A percentile compares a stretch with the other conserved stretches of the same genome.
These are phyloP conservation scores for Aureobasidium sp. DNA, from an alignment of 2,329 filamentous ascomycete genomes.

Conservation along the genomic window DNA sequence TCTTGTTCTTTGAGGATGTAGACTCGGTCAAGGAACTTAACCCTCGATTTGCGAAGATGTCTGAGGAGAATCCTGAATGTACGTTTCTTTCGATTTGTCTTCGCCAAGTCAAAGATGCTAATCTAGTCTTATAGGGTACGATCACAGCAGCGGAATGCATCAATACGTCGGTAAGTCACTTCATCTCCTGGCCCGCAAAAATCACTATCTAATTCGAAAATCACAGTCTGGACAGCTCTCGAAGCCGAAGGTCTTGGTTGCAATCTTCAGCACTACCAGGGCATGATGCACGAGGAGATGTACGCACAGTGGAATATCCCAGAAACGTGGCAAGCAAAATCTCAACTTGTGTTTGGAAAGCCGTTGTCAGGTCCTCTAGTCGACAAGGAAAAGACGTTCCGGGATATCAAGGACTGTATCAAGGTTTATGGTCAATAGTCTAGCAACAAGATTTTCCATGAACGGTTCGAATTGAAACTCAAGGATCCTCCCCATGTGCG, in stretches of 20 bases:
- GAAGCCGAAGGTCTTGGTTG: constrained; percentile 21
- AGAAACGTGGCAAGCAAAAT: constrained; percentile 19
- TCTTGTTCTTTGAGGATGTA: constrained; percentile 2
- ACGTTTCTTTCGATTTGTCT: background rate
- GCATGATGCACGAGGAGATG: constrained; percentile 18
- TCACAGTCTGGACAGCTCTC: constrained; percentile 20
- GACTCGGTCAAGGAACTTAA: background rate
- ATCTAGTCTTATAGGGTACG: background rate
- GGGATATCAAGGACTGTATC: constrained; percentile 22
- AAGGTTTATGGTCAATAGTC: constrained; percentile 14
- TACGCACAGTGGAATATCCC: constrained; percentile 20
- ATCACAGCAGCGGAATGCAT: background rate
- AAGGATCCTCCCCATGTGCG: too few species aligned
- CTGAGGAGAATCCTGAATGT: background rate
- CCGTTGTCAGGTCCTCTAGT: constrained; percentile 16
- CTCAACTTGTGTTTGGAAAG: constrained; percentile 23
- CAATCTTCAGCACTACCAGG: constrained; percentile 24
- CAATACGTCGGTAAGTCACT: background rate
- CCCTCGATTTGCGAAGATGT: background rate
- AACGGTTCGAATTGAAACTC: too few species aligned
- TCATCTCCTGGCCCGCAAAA: background rate
- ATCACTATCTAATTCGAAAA: background rate
- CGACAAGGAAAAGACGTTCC: constrained; percentile 22
- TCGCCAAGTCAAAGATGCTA: background rate
- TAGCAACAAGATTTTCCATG: background rate